Evolutionary conservation across 1,139 yeast genomes (phyloP), one percentile per base, ranked within the genome.

Genomic region (Sugiyamaella castrensis): DNA sequence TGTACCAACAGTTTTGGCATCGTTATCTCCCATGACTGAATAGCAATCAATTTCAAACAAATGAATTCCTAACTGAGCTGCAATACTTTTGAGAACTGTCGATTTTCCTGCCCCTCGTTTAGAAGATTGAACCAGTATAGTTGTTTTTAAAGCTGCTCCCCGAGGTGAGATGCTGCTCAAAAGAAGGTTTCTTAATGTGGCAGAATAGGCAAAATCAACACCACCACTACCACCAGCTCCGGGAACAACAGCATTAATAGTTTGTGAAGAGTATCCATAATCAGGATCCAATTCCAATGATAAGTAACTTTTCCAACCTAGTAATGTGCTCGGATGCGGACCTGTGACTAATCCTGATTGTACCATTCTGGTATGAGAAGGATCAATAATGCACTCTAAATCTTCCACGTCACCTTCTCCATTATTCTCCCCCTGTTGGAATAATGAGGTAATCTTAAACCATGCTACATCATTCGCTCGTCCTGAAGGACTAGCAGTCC

Each of bases 81-180:
- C 75, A 1, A 82, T 62, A 51, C 79, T 77, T 48, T 77, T 68
- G 0, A 87, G 78, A 33, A 86, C 63, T 0, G 84, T 79, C 0
- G 84, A 66, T 61, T 92, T 92, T 0, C 98, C 98, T 8, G 87
- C 80, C 5, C 87, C 91, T 47, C 95, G 72, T 31, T 82, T 78
- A 62, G 81, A 71, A 1, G 96, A 87, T 45, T 77, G 79, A 29
- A 92, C 64, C 31, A 91, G 64, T 0, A 89, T 71, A 0, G 88
- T 76, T 0, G 95, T 84, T 46, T 75, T 77, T 38, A 87, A 64
- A 6, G 73, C 45, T 31, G 56, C 56, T 37, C 58, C 64, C 63
- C 63, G 45, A 66, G 70, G 65, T 53, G 68, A 48, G 70, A 63
- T 49, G 35, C 66, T 56, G 2, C 71, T 66, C n/a, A 54, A 46